Evolutionary conservation across 768 basidiomycete genomes (phyloP).

Genomic region (Leccinum pellstonianum): DNA sequence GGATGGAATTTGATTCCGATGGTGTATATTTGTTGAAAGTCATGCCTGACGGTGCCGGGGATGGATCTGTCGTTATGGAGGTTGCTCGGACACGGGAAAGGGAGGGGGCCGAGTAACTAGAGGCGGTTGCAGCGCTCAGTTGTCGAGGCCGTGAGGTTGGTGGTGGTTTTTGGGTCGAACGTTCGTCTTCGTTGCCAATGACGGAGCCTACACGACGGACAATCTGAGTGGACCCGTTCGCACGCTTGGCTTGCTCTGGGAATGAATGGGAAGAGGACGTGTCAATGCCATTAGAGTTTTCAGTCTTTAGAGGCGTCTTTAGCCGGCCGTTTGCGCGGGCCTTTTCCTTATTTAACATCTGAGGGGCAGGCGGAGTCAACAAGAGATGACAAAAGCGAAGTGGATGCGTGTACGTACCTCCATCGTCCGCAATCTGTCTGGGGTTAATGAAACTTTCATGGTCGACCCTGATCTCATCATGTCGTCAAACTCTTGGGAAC

Average conservation of each 20-base stretch:
- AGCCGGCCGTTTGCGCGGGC: slow-evolving; percentile 35
- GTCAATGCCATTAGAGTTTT: slow-evolving; percentile 25
- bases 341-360: slow-evolving; percentile 79
- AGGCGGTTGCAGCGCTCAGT: slow-evolving; percentile 43
- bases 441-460: slow-evolving; percentile 94
- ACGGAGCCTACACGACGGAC: slow-evolving; percentile 61
- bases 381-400: slow-evolving; percentile 16
- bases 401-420: slow-evolving; percentile 60
- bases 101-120: slow-evolving; percentile 30
- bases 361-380: slow-evolving; percentile 6
- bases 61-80: slow-evolving; percentile 35
- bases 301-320: slow-evolving; percentile 21
- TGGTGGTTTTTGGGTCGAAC: slow-evolving; percentile 28
- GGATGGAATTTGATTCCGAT: slow-evolving; percentile 30
- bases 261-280: slow-evolving; percentile 12
- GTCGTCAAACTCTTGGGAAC: slow-evolving; percentile 85
- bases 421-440: slow-evolving; percentile 89
- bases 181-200: slow-evolving; percentile 58
- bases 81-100: slow-evolving; percentile 29
- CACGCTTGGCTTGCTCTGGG: slow-evolving; percentile 26
- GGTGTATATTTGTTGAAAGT: slow-evolving; percentile 30
- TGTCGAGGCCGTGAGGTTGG: slow-evolving; percentile 46
- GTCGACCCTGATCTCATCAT: slow-evolving; percentile 87
- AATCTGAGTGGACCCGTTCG: slow-evolving; percentile 41
- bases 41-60: slow-evolving; percentile 8